Evolutionary conservation across 192 early-diverging fungal genomes (phyloP), one percentile per base, ranked within the genome.

Genomic region (Phycomyces nitens): DNA sequence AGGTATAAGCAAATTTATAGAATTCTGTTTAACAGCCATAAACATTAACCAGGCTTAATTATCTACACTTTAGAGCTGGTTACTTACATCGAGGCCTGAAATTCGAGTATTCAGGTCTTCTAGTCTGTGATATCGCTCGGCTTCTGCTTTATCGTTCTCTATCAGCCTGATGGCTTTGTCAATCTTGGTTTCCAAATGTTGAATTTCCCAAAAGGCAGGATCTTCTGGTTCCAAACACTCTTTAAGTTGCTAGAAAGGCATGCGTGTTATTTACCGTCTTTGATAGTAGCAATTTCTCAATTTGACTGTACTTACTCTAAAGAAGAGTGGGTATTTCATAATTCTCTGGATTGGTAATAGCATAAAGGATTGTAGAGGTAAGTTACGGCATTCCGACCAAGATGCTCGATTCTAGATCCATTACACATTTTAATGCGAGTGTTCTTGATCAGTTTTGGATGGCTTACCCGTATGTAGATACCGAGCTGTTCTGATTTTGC

Each of bases 51-150:
- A n/a, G n/a, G n/a, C n/a, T n/a, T n/a, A n/a, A n/a, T n/a, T n/a
- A n/a, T n/a, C n/a, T n/a, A n/a, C n/a, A n/a, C n/a, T n/a, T n/a
- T n/a, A n/a, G n/a, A n/a, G n/a, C n/a, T 43, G 41, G 39, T 42
- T 60, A 43, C 55, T 20, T 56, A 65, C 64, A 18, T 60, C 51
- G 20, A 68, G n/a, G 7, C 66, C 66, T 26, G 53, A 24, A 23
- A 68, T 68, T 41, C 66, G 27, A 22, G 50, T 42, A 11, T 58
- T 59, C 29, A 68, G 44, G 39, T 61, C 59, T 34, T 68, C 58
- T 16, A 68, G 22, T 56, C 61, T 68, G 15, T 27, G 14, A 41
- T 39, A 23, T 34, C 54, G 52, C 26, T 68, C 59, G 6, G 40
- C 21, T 43, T 39, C 59, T 15, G 60, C 55, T 60, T 60, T 60